Conservation (phyloP, 1,139 yeast genomes). For the Pichia sp. region DNA sequence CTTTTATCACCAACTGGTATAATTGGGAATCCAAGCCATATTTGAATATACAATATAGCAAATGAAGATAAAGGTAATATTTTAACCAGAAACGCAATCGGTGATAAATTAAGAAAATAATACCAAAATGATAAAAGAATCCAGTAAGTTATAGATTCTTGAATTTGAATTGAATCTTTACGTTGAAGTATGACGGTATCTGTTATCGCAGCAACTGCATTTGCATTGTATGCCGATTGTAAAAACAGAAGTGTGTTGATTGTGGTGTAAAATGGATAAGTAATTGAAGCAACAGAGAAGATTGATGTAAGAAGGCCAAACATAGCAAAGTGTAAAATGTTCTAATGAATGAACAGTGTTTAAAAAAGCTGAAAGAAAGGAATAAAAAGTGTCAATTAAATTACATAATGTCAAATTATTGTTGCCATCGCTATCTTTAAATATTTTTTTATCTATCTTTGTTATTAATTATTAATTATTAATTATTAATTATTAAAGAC, state of each 20-base stretch:
- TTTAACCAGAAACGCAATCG: slow-evolving; percentile 28
- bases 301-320: neutral
- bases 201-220: slow-evolving; percentile 3
- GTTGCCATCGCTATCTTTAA: neutral
- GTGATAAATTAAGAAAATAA: slow-evolving; percentile 31
- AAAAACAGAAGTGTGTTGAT: neutral
- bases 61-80: slow-evolving; percentile 46
- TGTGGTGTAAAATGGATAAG: slow-evolving; percentile 7
- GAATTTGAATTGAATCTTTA: slow-evolving; percentile 9
- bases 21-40: slow-evolving; percentile 50
- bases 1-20: slow-evolving; percentile 12
- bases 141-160: slow-evolving; percentile 54
- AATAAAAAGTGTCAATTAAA: neutral
- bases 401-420: neutral
- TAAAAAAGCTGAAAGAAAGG: neutral
- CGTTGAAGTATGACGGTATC: slow-evolving; percentile 6
- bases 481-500: neutral
- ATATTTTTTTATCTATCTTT: neutral
- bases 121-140: slow-evolving; percentile 37
- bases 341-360: neutral
- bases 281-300: slow-evolving; percentile 1
- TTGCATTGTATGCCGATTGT: neutral
- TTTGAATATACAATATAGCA: slow-evolving; percentile 35
- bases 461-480: neutral
- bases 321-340: neutral